Conservation (phyloP, 805 yeast genomes). For the Cyberlindnera veronae region DNA sequence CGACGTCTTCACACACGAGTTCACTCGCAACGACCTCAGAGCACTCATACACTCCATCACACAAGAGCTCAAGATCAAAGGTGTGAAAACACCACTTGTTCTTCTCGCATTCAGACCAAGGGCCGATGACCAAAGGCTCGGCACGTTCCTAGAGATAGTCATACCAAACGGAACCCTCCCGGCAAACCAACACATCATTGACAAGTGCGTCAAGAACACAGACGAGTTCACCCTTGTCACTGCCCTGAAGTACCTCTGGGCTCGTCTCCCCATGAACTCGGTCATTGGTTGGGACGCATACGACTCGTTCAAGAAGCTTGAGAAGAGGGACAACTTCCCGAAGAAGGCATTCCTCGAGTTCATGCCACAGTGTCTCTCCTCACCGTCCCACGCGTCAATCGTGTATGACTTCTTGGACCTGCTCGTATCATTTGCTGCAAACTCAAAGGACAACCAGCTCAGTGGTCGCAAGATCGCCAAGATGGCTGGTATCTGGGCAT, state of each 20-base stretch:
- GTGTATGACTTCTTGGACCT: constrained; percentile 85
- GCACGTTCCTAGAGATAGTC: constrained; percentile 51
- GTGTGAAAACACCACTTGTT: constrained; percentile 68
- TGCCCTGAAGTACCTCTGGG: constrained; percentile 81
- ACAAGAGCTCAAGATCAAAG: constrained; percentile 64
- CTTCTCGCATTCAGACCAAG: constrained; percentile 76
- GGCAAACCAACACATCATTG: constrained; percentile 41
- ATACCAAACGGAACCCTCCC: constrained; percentile 55
- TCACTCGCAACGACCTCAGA: constrained; percentile 63
- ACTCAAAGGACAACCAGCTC: constrained; percentile 72
- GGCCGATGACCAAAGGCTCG: constrained; percentile 56
- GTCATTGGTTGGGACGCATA: constrained; percentile 87
- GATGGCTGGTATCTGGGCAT: constrained; percentile 89
- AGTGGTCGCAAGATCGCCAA: constrained; percentile 77
- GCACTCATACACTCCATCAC: constrained; percentile 69
- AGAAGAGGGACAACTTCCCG: constrained; percentile 63
- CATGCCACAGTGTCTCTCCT: constrained; percentile 79
- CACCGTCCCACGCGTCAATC: constrained; percentile 86
- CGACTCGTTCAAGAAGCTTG: constrained; percentile 60
- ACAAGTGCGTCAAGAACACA: constrained; percentile 43
- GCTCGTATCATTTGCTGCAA: constrained; percentile 70
- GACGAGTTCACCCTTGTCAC: constrained; percentile 72
- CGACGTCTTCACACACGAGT: constrained; percentile 36
- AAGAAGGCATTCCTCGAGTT: constrained; percentile 70
- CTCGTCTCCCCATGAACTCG: constrained; percentile 74